Evolutionary conservation across 2,329 filamentous ascomycete species (phyloP).

Genomic region (Rutstroemia sp.): DNA sequence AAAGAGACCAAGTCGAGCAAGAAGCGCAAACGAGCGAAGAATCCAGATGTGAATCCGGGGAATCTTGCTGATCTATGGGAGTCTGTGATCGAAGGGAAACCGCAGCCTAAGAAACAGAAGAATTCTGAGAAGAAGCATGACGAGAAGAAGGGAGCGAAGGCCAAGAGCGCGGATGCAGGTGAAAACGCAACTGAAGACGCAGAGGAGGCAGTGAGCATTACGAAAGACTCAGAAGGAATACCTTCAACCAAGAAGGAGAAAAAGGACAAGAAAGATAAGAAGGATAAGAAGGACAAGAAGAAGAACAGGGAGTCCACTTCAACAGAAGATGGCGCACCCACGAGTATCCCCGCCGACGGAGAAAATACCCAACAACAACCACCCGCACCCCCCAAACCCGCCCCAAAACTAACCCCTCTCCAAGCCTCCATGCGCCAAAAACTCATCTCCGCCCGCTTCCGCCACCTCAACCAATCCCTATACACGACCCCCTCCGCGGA

Average conservation of each 20-base stretch:
- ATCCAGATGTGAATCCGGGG: conserved; percentile 49
- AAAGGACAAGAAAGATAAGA: conserved; percentile 32
- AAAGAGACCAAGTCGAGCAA: conserved; percentile 31
- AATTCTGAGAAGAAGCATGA: conserved; percentile 10
- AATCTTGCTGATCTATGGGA: conserved; percentile 78
- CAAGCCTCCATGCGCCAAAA: conserved; percentile 94
- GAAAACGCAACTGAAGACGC: conserved; percentile 27
- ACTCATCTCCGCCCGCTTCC: conserved; percentile 89
- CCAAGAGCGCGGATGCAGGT: conserved; percentile 22
- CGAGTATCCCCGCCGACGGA: not conserved
- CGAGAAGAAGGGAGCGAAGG: conserved; percentile 24
- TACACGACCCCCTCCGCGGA: conserved; percentile 86
- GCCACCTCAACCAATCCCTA: conserved; percentile 91
- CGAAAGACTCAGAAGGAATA: conserved; percentile 10
- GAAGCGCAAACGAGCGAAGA: conserved; percentile 50
- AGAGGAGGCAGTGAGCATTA: not conserved
- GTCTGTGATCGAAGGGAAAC: conserved; percentile 64
- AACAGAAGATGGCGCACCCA: not conserved
- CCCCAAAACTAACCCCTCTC: conserved; percentile 73
- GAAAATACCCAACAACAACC: conserved; percentile 20
- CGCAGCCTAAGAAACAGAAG: conserved; percentile 25
- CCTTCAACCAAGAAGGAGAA: conserved; percentile 21
- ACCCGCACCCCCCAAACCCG: conserved; percentile 34
- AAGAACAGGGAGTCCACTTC: conserved; percentile 11
- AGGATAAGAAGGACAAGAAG: conserved; percentile 26